phyloP scores from a whole-genome alignment of 176 grass and related monocot genomes.

The Eremochloa ophiuroides region DNA sequence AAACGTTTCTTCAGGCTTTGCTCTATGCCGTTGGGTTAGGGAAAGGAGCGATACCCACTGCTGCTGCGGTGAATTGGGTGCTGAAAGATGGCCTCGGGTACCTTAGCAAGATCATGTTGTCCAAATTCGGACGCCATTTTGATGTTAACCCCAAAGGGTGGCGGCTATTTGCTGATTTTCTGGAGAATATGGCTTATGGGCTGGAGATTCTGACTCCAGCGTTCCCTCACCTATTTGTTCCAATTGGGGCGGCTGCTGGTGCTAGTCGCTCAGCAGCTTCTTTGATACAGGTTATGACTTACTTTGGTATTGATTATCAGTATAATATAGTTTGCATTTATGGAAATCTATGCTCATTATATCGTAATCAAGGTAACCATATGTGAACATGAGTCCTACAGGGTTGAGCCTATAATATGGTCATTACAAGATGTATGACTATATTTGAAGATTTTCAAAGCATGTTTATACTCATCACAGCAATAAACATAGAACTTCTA shows the following conservation, averaged over 20 bases:
- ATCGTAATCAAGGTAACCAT: neutral
- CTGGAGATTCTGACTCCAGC: constrained; percentile 90
- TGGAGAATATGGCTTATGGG: constrained; percentile 83
- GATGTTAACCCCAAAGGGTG: constrained; percentile 97
- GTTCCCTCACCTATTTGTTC: constrained; percentile 89
- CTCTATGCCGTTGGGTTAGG: constrained; percentile 86
- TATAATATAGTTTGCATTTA: neutral
- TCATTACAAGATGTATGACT: neutral
- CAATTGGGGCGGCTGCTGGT: constrained; percentile 76
- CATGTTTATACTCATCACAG: neutral
- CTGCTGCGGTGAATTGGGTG: constrained; percentile 88
- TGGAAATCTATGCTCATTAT: neutral
- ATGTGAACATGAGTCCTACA: neutral
- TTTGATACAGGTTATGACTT: constrained; percentile 73
- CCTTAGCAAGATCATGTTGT: constrained; percentile 88
- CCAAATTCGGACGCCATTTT: constrained; percentile 86
- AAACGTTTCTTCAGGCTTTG: constrained; percentile 50
- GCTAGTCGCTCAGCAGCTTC: constrained; percentile 79
- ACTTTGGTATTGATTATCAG: neutral
- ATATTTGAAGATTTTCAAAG: neutral
- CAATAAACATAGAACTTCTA: neutral
- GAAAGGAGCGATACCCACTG: constrained; percentile 80
- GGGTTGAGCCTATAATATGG: neutral
- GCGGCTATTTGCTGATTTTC: constrained; percentile 77
- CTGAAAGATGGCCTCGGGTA: constrained; percentile 90